Conservation (phyloP, 2,329 filamentous ascomycete genomes). For the Pseudomassariella vexata region DNA sequence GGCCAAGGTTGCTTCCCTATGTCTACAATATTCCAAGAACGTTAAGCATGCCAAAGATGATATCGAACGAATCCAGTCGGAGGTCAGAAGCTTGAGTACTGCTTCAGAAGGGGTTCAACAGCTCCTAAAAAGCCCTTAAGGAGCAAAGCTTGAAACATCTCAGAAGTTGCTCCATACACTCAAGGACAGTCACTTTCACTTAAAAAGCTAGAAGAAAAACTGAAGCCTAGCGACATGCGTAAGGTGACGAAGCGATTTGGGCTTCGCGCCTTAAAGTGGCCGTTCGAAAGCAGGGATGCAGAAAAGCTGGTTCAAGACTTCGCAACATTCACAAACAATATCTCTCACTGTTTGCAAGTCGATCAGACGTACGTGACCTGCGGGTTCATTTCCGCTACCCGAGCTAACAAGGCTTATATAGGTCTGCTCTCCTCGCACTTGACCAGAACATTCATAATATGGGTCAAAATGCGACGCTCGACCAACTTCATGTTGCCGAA, state of each 20-base stretch:
- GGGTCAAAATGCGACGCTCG: not conserved
- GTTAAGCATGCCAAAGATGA: conserved; percentile 23
- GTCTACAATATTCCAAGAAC: conserved; percentile 27
- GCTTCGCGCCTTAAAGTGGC: conserved; percentile 31
- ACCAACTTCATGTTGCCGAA: not conserved
- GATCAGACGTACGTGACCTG: conserved; percentile 3
- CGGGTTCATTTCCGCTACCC: too few species aligned
- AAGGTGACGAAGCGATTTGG: conserved; percentile 25
- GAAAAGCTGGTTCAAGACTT: not conserved
- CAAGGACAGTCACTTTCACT: conserved; percentile 11
- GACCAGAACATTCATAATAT: conserved; percentile 1
- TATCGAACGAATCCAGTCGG: conserved; percentile 24
- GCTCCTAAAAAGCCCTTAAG: conserved; percentile 20
- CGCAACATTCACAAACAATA: not conserved
- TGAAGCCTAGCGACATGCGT: conserved; percentile 15
- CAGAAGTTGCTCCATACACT: conserved; percentile 15
- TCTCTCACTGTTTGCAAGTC: not conserved
- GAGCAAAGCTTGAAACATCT: too few species aligned
- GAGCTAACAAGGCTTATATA: too few species aligned
- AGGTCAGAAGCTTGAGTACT: conserved; percentile 18
- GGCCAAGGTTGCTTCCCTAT: conserved; percentile 26
- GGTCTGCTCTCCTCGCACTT: too few species aligned
- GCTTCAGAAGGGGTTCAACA: conserved; percentile 17
- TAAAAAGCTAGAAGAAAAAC: conserved; percentile 17
- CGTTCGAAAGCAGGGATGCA: conserved; percentile 28